These are phyloP conservation scores for Fusarium begoniae DNA, from an alignment of 2,329 filamentous ascomycete genomes.

Conservation along the genomic window DNA sequence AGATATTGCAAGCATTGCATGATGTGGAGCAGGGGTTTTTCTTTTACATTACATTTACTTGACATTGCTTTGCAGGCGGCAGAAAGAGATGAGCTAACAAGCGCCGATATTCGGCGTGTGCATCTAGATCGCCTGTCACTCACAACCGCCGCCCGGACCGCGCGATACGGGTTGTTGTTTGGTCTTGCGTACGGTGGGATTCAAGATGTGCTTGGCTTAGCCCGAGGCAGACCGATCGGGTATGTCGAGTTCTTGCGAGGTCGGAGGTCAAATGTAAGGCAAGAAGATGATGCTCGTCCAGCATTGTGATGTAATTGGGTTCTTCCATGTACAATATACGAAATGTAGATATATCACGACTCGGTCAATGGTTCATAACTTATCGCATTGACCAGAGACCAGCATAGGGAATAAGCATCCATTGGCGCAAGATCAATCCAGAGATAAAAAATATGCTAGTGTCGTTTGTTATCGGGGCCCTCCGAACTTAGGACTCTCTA, in stretches of 20 bases:
- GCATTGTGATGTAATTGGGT: not conserved
- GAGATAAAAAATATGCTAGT: conserved; percentile 14
- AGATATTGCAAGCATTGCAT: conserved; percentile 34
- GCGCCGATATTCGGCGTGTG: conserved; percentile 43
- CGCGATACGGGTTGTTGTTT: conserved; percentile 80
- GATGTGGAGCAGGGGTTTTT: not conserved
- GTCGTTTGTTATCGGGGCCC: conserved; percentile 16
- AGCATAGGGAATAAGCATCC: not conserved
- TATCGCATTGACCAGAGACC: not conserved
- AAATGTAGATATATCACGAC: conserved; percentile 5
- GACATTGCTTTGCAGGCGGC: not conserved
- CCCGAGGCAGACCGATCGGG: conserved; percentile 75
- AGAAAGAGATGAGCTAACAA: conserved; percentile 32
- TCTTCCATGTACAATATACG: not conserved
- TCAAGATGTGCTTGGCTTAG: conserved; percentile 77
- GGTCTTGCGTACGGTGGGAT: conserved; percentile 82
- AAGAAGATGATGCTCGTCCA: conserved; percentile 23
- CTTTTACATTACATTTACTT: not conserved
- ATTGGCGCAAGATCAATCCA: not conserved
- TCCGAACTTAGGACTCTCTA: conserved; percentile 25
- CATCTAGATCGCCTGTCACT: conserved; percentile 79
- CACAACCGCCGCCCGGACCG: conserved; percentile 78
- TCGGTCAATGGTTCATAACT: not conserved
- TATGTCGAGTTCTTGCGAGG: conserved; percentile 76
- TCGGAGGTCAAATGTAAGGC: conserved; percentile 41